A percentile compares a stretch with the other conserved stretches of the same genome.
Conservation (phyloP, 805 yeast species). For the Zygoascus bituminiphila region DNA sequence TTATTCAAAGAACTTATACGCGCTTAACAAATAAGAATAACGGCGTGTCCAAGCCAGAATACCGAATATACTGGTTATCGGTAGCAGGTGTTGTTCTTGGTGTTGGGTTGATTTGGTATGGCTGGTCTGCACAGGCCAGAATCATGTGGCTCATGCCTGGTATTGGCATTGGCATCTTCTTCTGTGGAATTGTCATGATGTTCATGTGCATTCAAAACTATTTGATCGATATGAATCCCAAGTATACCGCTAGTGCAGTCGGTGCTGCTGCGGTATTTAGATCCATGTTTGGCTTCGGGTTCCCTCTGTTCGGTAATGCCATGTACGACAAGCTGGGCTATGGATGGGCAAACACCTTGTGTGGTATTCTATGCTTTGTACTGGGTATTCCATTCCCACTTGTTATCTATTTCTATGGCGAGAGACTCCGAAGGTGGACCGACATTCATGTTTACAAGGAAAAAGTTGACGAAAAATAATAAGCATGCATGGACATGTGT, state of each 20-base stretch:
- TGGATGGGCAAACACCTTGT: conserved; percentile 65
- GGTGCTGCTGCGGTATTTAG: conserved; percentile 64
- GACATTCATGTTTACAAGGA: conserved; percentile 47
- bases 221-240: conserved; percentile 61
- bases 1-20: conserved; percentile 36
- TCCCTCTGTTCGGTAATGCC: conserved; percentile 55
- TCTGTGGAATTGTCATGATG: conserved; percentile 51
- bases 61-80: conserved; percentile 44
- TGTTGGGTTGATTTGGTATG: conserved; percentile 58
- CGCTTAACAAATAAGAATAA: conserved; percentile 34
- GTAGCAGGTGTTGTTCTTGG: conserved; percentile 46
- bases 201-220: conserved; percentile 63
- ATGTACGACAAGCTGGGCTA: conserved; percentile 52
- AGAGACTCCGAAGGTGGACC: conserved; percentile 49
- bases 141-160: conserved; percentile 57
- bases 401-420: conserved; percentile 49
- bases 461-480: conserved; percentile 26
- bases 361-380: conserved; percentile 47
- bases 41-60: conserved; percentile 57
- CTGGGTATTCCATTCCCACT: conserved; percentile 62
- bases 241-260: conserved; percentile 59
- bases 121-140: conserved; percentile 56
- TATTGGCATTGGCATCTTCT: conserved; percentile 53
- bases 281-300: conserved; percentile 57
- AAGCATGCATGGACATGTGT: conserved; percentile 35